Evolutionary conservation across 1,139 yeast genomes (phyloP), one percentile per base, ranked within the genome.

Genomic region (Sugiyamaella sp.): DNA sequence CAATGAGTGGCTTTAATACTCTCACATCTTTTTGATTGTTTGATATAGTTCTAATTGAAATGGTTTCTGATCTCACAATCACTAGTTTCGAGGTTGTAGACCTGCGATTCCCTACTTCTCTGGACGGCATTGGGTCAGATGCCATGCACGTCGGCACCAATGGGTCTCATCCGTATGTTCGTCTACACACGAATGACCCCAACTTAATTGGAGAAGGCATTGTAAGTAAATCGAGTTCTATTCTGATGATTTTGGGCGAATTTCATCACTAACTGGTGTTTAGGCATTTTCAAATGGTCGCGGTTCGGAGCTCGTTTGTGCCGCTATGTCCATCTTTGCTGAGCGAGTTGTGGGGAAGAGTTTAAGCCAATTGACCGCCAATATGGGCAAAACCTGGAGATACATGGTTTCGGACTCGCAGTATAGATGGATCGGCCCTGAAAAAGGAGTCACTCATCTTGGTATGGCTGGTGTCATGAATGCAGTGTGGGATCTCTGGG

Each of bases 401-500:
- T 66, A 69, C 51, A 60, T 70, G 58, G 72, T 70, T 17, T 60
- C 66, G 1, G 74, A 71, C 53, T 62, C 68, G 12, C 74, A 71
- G 56, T 65, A 67, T 51, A 64, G 74, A 39, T 70, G 74, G 74
- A 53, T 70, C 35, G 74, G 74, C 2, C 74, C 74, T 27, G 74
- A 70, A 52, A 69, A 71, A 56, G 67, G 72, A 12, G 64, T 68
- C 14, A 65, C 67, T 14, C 74, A 71, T 54, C 63, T 70, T 44
- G 69, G 66, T 5, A 53, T 64, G 33, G 67, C 65, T 4, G 65
- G 67, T 8, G 60, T 63, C 3, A 63, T 70, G 39, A 70, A 70
- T 51, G 74, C 66, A 0, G 46, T 70, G 14, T 70, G 73, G 71
- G 74, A 70, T 56, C 55, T 71, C 22, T 71, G 74, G 74, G 74